Evolutionary conservation across 2,329 filamentous ascomycete species (phyloP), one percentile per base, ranked within the genome.

Genomic region (Claviceps citrina): DNA sequence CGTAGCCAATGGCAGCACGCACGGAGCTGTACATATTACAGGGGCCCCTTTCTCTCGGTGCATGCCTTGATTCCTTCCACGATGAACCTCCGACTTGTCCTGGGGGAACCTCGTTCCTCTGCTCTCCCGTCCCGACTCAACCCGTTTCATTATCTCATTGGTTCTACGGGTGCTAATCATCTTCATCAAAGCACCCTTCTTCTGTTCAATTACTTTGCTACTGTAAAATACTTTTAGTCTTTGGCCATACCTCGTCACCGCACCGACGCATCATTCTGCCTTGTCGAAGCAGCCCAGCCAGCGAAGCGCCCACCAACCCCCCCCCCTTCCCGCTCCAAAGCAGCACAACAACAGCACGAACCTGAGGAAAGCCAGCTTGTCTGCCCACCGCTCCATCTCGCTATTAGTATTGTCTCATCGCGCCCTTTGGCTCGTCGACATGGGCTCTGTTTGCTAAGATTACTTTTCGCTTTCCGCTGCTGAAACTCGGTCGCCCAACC

Each of bases 401-500:
- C 27, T 19, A 33, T 10, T 12, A 7, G 15, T 15, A 39, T 1
- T 15, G 8, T 28, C 10, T 24, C 4, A 31, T 24, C 2, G 19
- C 13, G 31, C 16, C 16, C 8, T 36, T n/a, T 7, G 9, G 19
- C 15, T 43, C 19, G 26, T 37, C 46, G 54, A 46, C 46, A 58
- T 59, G 54, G 37, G 46, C 47, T 43, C 40, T 46, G 37, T 44
- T 42, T 50, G 36, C 44, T 56, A 50, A 43, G 37, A 40, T 10
- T 15, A 24, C 40, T 25, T 31, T 20, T 27, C n/a, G 13, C 18
- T 7, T 13, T 31, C 18, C 24, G 32, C 32, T 7, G 9, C 16
- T 10, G 16, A 24, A 22, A 8, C n/a, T 15, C 24, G 19, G 19
- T 13, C 26, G n/a, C 12, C 15, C 13, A n/a, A 27, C 20, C 12